Percentiles rank a stretch among this genome's conserved stretches.
Evolutionary conservation across 2,329 filamentous ascomycete genomes (phyloP).

Genomic region (Cladophialophora chaetospira): DNA sequence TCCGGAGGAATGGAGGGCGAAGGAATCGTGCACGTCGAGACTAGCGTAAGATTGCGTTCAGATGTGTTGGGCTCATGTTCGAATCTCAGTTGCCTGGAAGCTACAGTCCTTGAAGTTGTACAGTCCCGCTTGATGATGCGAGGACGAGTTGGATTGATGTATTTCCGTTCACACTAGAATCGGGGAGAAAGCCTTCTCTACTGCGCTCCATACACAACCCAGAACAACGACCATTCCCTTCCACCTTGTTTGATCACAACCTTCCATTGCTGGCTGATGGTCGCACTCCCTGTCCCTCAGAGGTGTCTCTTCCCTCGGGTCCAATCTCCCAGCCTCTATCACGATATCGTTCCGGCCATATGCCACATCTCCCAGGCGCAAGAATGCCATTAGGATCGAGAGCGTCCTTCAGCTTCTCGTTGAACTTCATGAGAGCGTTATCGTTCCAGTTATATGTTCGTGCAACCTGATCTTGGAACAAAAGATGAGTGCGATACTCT

Average conservation of each 20-base stretch:
- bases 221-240: too few species aligned
- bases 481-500: constrained; percentile 51
- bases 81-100: too few species aligned
- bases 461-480: constrained; percentile 50
- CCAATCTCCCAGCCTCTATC: constrained; percentile 26
- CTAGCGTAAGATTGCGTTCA: too few species aligned
- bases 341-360: constrained; percentile 39
- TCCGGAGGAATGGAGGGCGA: too few species aligned
- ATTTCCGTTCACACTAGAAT: too few species aligned
- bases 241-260: neutral
- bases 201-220: neutral
- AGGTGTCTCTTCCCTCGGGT: constrained; percentile 5
- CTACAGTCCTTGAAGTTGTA: too few species aligned
- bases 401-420: constrained; percentile 50
- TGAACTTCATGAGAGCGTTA: constrained; percentile 46
- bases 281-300: constrained; percentile 4
- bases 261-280: neutral
- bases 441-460: constrained; percentile 49
- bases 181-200: neutral
- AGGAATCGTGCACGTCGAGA: too few species aligned
- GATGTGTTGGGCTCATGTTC: too few species aligned
- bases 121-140: too few species aligned
- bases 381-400: constrained; percentile 53
- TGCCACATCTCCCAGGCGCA: constrained; percentile 50
- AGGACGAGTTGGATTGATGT: too few species aligned